Base-by-base conservation (phyloP, 2,329 filamentous ascomycete genomes). In the Dissoconium aciculare region DNA sequence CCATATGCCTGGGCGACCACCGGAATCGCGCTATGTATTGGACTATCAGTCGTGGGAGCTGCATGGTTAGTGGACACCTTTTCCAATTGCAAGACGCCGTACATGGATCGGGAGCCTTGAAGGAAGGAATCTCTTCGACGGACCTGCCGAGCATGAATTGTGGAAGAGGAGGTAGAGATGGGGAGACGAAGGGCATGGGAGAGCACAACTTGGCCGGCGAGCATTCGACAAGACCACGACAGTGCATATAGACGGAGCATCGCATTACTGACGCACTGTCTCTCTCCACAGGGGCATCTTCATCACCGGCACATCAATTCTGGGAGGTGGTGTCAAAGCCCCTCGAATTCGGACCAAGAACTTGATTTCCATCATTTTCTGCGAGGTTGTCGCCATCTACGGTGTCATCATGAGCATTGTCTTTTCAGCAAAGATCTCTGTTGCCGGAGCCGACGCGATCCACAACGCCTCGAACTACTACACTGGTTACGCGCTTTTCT, bases 261-360 rank as follows among this genome's bases (percentile, higher is more conserved):
- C n/a, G n/a, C n/a, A n/a, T n/a, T n/a, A n/a, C n/a, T n/a, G n/a
- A n/a, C n/a, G n/a, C n/a, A n/a, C n/a, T n/a, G n/a, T n/a, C n/a
- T n/a, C n/a, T n/a, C n/a, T n/a, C n/a, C n/a, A n/a, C 52, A 95
- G 89, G 89, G 89, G 91, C 50, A 98, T 98, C 58, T 89, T 98
- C 63, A 89, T 95, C 47, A 98, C 89, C 17, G 91, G 91, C 48
- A 91, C 85, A 36, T 93, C 89, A 35, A 98, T 98, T 56, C 71
- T 98, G 44, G 91, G 91, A 52, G 89, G 82, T 48, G 89, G 89
- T 64, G 89, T 98, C 53, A 87, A 81, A 59, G 87, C 89, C 27
- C 91, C 91, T 21, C 79, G 89, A 49, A 98, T 98, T 62, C 82
- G 89, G 57, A 98, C 89, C 41, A 98, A 98, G 75, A 98, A 98